Evolutionary conservation across 2,329 filamentous ascomycete species (phyloP).

Genomic region (Penicillium sp.): DNA sequence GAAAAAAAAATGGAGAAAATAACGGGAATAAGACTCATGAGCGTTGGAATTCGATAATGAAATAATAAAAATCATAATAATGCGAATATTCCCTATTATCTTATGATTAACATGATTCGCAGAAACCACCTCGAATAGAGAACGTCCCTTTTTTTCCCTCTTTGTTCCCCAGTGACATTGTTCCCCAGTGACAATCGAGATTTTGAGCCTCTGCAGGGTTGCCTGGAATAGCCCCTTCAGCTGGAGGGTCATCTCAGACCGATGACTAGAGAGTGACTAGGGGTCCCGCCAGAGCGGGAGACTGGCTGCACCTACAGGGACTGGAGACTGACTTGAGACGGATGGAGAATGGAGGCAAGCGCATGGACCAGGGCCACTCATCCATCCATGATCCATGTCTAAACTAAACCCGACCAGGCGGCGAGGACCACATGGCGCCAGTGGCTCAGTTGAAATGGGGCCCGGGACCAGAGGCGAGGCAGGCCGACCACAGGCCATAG

Average conservation of each 20-base stretch:
- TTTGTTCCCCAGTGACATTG: slow-evolving; percentile 23
- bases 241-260: slow-evolving; percentile 15
- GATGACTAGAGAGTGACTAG: neutral
- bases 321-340: neutral
- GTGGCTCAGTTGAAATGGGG: neutral
- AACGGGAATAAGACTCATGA: neutral
- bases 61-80: neutral
- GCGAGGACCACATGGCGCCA: slow-evolving; percentile 13
- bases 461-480: slow-evolving; percentile 10
- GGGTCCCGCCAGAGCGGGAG: neutral
- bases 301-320: neutral
- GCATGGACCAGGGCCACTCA: slow-evolving; percentile 2
- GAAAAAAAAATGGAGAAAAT: neutral
- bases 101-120: neutral
- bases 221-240: slow-evolving; percentile 22
- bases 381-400: neutral
- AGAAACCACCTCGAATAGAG: neutral
- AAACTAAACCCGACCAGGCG: slow-evolving; percentile 3
- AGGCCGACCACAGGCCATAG: slow-evolving; percentile 4
- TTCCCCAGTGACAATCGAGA: slow-evolving; percentile 29
- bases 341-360: neutral
- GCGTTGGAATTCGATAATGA: neutral
- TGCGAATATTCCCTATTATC: neutral
- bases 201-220: slow-evolving; percentile 33
- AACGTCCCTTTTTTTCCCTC: neutral